These are phyloP conservation scores for Echinochloa phyllopogon DNA, from an alignment of 176 grass and related monocot genomes.

Conservation along the genomic window DNA sequence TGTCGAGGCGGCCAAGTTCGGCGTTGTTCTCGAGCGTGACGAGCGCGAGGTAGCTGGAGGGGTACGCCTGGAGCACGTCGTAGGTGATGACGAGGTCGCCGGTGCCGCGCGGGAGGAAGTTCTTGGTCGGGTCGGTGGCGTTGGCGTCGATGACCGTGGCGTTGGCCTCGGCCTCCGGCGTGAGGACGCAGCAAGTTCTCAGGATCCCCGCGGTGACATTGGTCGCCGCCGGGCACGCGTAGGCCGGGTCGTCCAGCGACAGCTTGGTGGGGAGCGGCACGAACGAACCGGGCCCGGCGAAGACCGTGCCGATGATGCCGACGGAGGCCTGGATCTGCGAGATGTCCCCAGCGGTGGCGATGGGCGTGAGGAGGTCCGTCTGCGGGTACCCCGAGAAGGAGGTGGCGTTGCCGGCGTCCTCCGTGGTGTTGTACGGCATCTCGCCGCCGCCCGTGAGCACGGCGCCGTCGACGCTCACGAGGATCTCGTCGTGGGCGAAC, in stretches of 20 bases:
- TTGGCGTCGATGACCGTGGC: conserved; percentile 49
- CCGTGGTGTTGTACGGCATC: conserved; percentile 79
- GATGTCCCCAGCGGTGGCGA: conserved; percentile 67
- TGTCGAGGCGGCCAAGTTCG: conserved; percentile 86
- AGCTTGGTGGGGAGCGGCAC: conserved; percentile 63
- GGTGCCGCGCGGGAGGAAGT: conserved; percentile 58
- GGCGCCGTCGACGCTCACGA: conserved; percentile 63
- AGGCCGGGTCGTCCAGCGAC: conserved; percentile 56
- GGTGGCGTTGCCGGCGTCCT: conserved; percentile 65
- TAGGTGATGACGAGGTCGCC: conserved; percentile 90
- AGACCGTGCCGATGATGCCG: conserved; percentile 75
- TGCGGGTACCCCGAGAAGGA: conserved; percentile 85
- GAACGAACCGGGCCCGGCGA: conserved; percentile 42
- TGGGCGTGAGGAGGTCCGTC: conserved; percentile 81
- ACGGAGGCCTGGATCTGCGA: conserved; percentile 57
- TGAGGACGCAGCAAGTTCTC: conserved; percentile 75
- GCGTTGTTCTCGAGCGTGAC: conserved; percentile 86
- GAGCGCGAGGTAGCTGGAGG: conserved; percentile 77
- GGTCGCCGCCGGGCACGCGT: conserved; percentile 56
- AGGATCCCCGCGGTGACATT: conserved; percentile 1
- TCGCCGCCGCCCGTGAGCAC: conserved; percentile 73
- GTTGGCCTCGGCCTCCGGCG: conserved; percentile 62
- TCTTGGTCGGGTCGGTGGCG: conserved; percentile 55
- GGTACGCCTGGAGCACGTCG: conserved; percentile 73
- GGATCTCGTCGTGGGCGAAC: conserved; percentile 73